A percentile compares a stretch with the other conserved stretches of the same genome.
Evolutionary conservation across 306 rosid species (phyloP).

Genomic region (Dalbergia cochinchinensis): DNA sequence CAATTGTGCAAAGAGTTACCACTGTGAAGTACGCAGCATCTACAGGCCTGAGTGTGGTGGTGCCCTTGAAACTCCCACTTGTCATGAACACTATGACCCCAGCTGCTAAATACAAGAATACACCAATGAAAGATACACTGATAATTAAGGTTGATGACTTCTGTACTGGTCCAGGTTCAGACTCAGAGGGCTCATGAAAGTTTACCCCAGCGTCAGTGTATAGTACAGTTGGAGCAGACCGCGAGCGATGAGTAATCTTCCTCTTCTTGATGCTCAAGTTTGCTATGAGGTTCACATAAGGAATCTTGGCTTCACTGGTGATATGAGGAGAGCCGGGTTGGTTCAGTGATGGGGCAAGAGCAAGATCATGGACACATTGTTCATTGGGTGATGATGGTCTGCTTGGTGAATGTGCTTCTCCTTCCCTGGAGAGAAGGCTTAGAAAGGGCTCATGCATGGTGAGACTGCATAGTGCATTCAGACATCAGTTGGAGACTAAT

Average conservation of each 20-base stretch:
- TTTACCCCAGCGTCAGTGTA: conserved; percentile 41
- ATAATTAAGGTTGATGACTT: conserved; percentile 51
- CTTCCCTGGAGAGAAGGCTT: conserved; percentile 40
- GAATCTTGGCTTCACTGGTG: conserved; percentile 50
- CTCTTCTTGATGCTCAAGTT: conserved; percentile 55
- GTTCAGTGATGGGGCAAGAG: conserved; percentile 34
- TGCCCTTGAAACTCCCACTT: conserved; percentile 58
- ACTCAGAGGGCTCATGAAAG: conserved; percentile 43
- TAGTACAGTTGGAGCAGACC: conserved; percentile 68
- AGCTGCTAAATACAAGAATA: conserved; percentile 52
- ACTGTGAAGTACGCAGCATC: conserved; percentile 75
- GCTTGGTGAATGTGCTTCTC: conserved; percentile 36
- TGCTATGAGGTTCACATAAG: conserved; percentile 56
- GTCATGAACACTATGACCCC: conserved; percentile 58
- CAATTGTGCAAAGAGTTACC: conserved; percentile 79
- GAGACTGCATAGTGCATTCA: conserved; percentile 36
- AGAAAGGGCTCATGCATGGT: conserved; percentile 62
- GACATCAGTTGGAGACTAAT: conserved; percentile 15
- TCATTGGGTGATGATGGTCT: conserved; percentile 46
- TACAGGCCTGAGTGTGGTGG: conserved; percentile 51
- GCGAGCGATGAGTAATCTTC: conserved; percentile 57
- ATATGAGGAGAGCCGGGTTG: conserved; percentile 45
- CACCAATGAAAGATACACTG: conserved; percentile 52
- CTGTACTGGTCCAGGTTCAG: conserved; percentile 33
- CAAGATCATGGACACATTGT: conserved; percentile 48